Percentiles rank a stretch among this genome's conserved stretches.
Conservation (phyloP, 108 stramenopile genomes). For the Nitzschia inconspicua region DNA sequence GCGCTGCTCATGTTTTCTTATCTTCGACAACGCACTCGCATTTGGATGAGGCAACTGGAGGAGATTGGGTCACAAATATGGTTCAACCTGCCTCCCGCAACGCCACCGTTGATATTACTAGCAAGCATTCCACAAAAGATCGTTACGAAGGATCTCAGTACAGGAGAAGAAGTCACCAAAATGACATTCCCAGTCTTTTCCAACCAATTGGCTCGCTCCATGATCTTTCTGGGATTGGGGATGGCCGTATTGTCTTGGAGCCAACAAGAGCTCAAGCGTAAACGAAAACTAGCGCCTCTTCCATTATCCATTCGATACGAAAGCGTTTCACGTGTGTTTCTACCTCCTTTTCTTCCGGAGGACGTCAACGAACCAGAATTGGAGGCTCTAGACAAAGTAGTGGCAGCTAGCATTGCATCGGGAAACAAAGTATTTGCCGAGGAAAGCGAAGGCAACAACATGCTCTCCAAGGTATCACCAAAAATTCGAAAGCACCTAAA, state of each 20-base stretch:
- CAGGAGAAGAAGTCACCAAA: slow-evolving; percentile 8
- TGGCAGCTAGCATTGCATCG: not conserved
- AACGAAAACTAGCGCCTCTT: slow-evolving; percentile 53
- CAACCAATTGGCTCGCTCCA: slow-evolving; percentile 30
- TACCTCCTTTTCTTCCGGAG: slow-evolving; percentile 80
- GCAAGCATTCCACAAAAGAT: slow-evolving; percentile 48
- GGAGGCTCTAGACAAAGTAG: slow-evolving; percentile 10
- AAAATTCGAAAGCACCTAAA: slow-evolving; percentile 24
- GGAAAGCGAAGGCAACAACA: not conserved
- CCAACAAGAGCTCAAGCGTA: slow-evolving; percentile 62
- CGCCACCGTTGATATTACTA: slow-evolving; percentile 60
- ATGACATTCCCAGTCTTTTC: slow-evolving; percentile 30
- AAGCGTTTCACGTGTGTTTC: slow-evolving; percentile 44
- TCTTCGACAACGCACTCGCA: slow-evolving; percentile 11
- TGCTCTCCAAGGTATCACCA: slow-evolving; percentile 29
- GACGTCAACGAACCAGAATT: slow-evolving; percentile 23
- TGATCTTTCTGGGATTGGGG: slow-evolving; percentile 28
- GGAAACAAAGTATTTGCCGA: not conserved
- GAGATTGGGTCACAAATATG: slow-evolving; percentile 59
- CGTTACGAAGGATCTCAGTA: slow-evolving; percentile 16
- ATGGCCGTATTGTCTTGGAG: slow-evolving; percentile 71
- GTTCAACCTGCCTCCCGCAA: slow-evolving; percentile 73
- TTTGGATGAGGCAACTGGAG: slow-evolving; percentile 22
- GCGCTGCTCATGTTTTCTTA: slow-evolving; percentile 22
- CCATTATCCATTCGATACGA: slow-evolving; percentile 34